phyloP scores from a whole-genome alignment of 2,329 filamentous ascomycete genomes.

The Xylariaceae sp. region DNA sequence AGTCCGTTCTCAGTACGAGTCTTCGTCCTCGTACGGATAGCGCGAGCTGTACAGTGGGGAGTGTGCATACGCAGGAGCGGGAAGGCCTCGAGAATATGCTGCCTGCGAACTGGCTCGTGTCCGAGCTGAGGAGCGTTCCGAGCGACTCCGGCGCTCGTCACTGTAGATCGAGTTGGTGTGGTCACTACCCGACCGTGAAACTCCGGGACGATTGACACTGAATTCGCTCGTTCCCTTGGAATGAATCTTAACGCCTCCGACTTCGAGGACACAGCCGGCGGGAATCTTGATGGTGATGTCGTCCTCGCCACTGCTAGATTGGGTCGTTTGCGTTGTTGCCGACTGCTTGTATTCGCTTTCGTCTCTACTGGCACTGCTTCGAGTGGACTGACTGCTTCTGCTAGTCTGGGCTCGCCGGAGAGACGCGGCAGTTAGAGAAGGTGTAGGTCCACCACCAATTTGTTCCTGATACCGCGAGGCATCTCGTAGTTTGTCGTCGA shows the following conservation, averaged over 20 bases:
- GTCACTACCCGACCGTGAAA: conserved; percentile 45
- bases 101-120: conserved; percentile 47
- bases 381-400: conserved; percentile 51
- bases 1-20: neutral
- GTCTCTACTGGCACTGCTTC: conserved; percentile 56
- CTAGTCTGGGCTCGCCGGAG: conserved; percentile 47
- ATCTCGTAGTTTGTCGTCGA: conserved; percentile 41
- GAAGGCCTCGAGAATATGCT: conserved; percentile 36
- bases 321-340: conserved; percentile 56
- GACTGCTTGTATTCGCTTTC: conserved; percentile 60
- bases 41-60: conserved; percentile 13
- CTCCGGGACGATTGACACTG: conserved; percentile 41
- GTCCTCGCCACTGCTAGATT: conserved; percentile 49
- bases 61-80: conserved; percentile 13
- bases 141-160: conserved; percentile 41
- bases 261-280: conserved; percentile 50
- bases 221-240: conserved; percentile 56
- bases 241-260: conserved; percentile 54
- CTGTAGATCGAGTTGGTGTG: conserved; percentile 42
- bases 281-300: conserved; percentile 58
- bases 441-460: conserved; percentile 38
- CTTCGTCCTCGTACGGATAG: conserved; percentile 6
- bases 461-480: conserved; percentile 51
- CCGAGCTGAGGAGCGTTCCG: conserved; percentile 42
- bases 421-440: conserved; percentile 51